Conservation (phyloP, 2,329 filamentous ascomycete species). For the Calonectria ilicicola region DNA sequence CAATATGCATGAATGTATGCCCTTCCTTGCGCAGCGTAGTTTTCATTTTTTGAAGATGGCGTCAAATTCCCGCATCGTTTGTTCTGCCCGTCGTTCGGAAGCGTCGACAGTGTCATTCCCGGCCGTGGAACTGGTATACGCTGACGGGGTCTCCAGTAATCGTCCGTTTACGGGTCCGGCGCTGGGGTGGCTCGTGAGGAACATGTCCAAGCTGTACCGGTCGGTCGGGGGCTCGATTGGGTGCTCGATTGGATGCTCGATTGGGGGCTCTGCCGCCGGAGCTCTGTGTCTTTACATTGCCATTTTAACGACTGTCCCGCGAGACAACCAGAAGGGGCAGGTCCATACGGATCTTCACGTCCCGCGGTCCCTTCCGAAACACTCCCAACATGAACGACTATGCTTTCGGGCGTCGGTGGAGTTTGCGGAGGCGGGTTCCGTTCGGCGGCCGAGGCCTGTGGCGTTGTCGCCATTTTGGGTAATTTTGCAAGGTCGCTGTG, state of each 20-base stretch:
- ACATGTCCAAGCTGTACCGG: neutral
- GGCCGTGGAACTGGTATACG: neutral
- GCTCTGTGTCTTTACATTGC: neutral
- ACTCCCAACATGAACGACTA: conserved; percentile 4
- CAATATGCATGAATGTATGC: neutral
- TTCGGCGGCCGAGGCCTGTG: conserved; percentile 3
- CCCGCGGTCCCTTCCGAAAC: neutral
- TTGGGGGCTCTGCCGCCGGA: neutral
- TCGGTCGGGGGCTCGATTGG: neutral
- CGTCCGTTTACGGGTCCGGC: conserved; percentile 10
- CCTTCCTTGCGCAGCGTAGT: neutral
- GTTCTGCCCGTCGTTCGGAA: neutral
- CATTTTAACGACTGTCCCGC: conserved; percentile 1
- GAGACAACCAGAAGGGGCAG: neutral
- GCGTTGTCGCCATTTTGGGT: neutral
- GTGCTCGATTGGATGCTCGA: neutral
- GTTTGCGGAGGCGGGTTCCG: neutral
- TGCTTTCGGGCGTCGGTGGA: conserved; percentile 5
- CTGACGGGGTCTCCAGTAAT: neutral
- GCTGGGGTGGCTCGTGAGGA: neutral
- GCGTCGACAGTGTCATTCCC: neutral
- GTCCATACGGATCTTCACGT: neutral
- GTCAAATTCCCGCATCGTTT: neutral
- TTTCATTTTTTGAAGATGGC: neutral
- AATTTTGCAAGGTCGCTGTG: neutral